Evolutionary conservation across 2,329 filamentous ascomycete genomes (phyloP), one percentile per base, ranked within the genome.

Genomic region (Calonectria fujianensis): DNA sequence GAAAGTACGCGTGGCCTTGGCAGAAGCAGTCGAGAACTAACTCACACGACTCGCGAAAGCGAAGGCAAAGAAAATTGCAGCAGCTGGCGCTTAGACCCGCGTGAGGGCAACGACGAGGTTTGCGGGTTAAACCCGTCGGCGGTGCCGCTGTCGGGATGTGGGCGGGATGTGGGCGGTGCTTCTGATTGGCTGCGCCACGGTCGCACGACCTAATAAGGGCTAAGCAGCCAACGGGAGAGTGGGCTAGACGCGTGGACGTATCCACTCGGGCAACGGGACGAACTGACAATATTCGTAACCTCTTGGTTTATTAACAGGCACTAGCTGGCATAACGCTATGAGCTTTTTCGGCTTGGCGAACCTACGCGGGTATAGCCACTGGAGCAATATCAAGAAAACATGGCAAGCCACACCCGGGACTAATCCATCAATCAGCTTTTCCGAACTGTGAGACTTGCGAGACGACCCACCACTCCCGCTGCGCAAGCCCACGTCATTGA

Each of bases 1-100:
- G 57, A 63, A 63, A 63, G 37, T 63, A 63, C 57, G 57, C 57
- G 57, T 63, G 57, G 57, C 57, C 57, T 27, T 41, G 6, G n/a
- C 57, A 27, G 35, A 27, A 39, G 31, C 16, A 5, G 24, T 27
- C 35, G n/a, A 27, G 18, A 41, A 63, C 57, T 63, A 41, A 63
- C 57, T 63, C 57, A 29, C 24, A 48, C 45, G 45, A 48, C 39
- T 45, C 41, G 18, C 18, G 18, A 1, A n/a, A 20, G 24, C 11
- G 18, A 24, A 39, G 13, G n/a, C n/a, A n/a, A n/a, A n/a, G n/a
- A n/a, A n/a, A 63, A 37, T 16, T 10, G 31, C 27, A n/a, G 13
- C 35, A 27, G 37, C 39, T 4, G 35, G 37, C 37, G 57, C 57
- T 63, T 41, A 57, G 52, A 4, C 52, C 52, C 31, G 51, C 11